Evolutionary conservation across 2,329 filamentous ascomycete species (phyloP), one percentile per base, ranked within the genome.

Genomic region (Alternaria sp.): DNA sequence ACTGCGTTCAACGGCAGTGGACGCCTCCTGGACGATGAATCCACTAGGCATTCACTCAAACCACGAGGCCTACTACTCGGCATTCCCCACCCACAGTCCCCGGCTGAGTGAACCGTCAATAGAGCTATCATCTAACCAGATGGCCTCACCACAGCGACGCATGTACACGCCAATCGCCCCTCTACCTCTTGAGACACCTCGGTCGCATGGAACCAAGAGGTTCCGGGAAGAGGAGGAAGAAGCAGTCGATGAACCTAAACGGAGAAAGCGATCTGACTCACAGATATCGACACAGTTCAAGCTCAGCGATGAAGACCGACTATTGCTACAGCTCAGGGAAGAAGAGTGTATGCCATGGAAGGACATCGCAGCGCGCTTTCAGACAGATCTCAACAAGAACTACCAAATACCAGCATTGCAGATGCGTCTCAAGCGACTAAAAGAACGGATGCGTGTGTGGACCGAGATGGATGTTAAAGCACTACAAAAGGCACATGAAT

Each of bases 301-400:
- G 54, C 71, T 84, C 6, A 80, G 76, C 57, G 82, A 84, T 39
- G 82, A 84, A 67, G 82, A 85, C 57, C 76, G 77, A 42, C 70
- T 84, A 21, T 78, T 85, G 9, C 72, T 84, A 14, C 76, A 79
- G 58, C 76, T 85, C 45, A 84, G 84, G 56, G 82, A 84, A 57
- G 81, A 83, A 48, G 81, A 84, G 54, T 78, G 74, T 31, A 78
- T 84, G 54, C 80, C 82, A 0, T 85, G 83, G 83, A 85, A 85
- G 67, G 83, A 84, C 56, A 84, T 85, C 58, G 81, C 81, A 8
- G 75, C 77, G 6, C 80, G 80, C 23, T 84, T 84, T 69, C 77
- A 81, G 54, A 77, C 76, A 11, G 81, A 83, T 29, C 73, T 80
- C 28, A 81, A 81, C 55, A 81, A 83, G 66, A 76, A 72, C 4